Evolutionary conservation across 805 yeast species (phyloP).

Genomic region (Candida dajiaensis): DNA sequence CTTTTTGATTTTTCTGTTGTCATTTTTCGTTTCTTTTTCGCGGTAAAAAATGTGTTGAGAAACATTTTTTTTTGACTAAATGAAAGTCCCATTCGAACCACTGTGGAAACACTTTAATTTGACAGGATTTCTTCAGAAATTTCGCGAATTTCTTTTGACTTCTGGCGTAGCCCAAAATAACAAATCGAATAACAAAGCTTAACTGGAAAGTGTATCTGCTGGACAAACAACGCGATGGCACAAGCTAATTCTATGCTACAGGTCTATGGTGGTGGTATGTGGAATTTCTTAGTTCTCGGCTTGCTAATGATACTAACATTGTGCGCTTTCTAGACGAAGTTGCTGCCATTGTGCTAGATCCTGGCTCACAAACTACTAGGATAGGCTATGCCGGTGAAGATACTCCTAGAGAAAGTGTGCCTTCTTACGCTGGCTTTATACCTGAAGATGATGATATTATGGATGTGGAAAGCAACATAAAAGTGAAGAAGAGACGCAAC

Average conservation of each 20-base stretch:
- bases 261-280: conserved; percentile 16
- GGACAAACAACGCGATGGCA: conserved; percentile 13
- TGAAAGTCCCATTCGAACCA: too few relatives aligned
- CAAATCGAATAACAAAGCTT: neutral
- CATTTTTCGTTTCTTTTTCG: neutral
- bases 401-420: conserved; percentile 67
- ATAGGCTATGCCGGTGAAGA: conserved; percentile 94
- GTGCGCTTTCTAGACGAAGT: conserved; percentile 57
- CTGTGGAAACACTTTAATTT: neutral
- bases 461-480: conserved; percentile 19
- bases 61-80: too few relatives aligned
- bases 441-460: conserved; percentile 13
- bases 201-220: neutral
- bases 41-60: too few relatives aligned
- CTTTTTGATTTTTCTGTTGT: neutral
- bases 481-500: conserved; percentile 18
- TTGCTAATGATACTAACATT: conserved; percentile 8
- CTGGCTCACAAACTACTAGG: conserved; percentile 79
- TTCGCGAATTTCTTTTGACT: neutral
- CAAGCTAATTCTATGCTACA: conserved; percentile 20
- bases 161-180: neutral
- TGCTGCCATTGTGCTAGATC: conserved; percentile 85
- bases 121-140: too few relatives aligned
- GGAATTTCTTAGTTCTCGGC: neutral
- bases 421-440: conserved; percentile 55